Base-by-base conservation (phyloP, 768 basidiomycete species). In the Pluteus cervinus region DNA sequence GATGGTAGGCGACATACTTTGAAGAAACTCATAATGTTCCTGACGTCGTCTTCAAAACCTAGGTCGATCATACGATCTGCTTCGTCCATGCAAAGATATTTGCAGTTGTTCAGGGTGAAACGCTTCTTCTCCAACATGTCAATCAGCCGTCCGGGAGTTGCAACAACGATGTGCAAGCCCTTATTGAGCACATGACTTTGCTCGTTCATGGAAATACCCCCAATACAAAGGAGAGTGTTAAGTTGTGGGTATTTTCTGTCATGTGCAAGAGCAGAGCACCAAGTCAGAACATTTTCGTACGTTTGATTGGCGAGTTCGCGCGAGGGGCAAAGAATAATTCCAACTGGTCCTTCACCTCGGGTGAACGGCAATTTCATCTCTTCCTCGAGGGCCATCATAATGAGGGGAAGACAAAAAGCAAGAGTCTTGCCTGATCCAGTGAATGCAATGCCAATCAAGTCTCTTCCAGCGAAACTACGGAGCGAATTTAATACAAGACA, bases 21-120 rank as follows among this genome's bases (percentile, higher is more conserved):
- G 73, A 99, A 98, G 61, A 90, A 98, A 54, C 89, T 94, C 91
- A 99, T 97, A 53, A 99, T 96, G 52, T 92, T 96, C 40, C 96
- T 74, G 21, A 99, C 93, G 50, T 99, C 96, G 43, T 99, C 96
- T 60, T 99, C 96, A 52, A 99, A 99, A 0, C 96, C 96, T 56
- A 97, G 69, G 55, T 99, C 96, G 43, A 99, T 92, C 96, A 99
- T 99, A 41, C 96, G 71, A 62, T 99, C 96, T 1, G 96, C 96
- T 62, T 99, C 96, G 61, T 99, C 96, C 90, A 99, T 92, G 56
- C 93, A 97, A 8, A 99, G 65, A 56, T 79, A 96, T 67, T 90
- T 92, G 82, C 93, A 97, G 45, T 82, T 84, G 44, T 86, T 85
- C 56, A 98, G 85, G 4, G 84, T 89, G 51, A 99, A 87, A 45